Evolutionary conservation across 2,329 filamentous ascomycete genomes (phyloP).

Genomic region (Hymenoscyphus linearis): DNA sequence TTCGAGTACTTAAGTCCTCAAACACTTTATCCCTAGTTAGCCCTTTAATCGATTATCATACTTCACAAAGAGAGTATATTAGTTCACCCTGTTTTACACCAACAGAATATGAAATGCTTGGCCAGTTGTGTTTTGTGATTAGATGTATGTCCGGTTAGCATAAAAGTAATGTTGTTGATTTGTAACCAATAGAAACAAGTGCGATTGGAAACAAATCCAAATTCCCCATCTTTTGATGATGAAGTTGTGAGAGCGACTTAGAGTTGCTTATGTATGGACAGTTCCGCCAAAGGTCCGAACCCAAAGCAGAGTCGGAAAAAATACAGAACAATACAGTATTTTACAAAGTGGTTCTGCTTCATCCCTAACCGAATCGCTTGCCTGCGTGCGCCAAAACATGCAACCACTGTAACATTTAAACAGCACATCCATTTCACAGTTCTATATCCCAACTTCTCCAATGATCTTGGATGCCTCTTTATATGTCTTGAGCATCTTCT

Average conservation of each 20-base stretch:
- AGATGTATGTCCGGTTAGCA: no score
- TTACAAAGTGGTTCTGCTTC: slow-evolving; percentile 21
- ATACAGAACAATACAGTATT: slow-evolving; percentile 25
- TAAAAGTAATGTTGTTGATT: no score
- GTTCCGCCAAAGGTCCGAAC: not conserved
- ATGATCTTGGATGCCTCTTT: slow-evolving; percentile 98
- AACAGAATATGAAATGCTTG: no score
- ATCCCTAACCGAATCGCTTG: slow-evolving; percentile 14
- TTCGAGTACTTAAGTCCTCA: no score
- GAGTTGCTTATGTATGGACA: slow-evolving; percentile 6
- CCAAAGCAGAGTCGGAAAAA: slow-evolving; percentile 1
- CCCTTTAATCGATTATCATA: no score
- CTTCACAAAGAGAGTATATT: no score
- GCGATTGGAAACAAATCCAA: not conserved
- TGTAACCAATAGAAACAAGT: no score
- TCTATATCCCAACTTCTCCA: slow-evolving; percentile 76
- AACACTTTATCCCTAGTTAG: no score
- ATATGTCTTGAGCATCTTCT: slow-evolving; percentile 91
- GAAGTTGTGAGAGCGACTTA: not conserved
- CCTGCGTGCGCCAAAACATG: slow-evolving; percentile 7
- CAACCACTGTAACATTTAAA: slow-evolving; percentile 20
- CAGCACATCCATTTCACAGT: slow-evolving; percentile 1
- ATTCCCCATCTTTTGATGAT: not conserved
- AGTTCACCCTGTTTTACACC: no score
- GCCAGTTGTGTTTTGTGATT: no score